These are phyloP conservation scores for Jatropha curcas DNA, from an alignment of 345 rosid genomes.

Conservation along the genomic window DNA sequence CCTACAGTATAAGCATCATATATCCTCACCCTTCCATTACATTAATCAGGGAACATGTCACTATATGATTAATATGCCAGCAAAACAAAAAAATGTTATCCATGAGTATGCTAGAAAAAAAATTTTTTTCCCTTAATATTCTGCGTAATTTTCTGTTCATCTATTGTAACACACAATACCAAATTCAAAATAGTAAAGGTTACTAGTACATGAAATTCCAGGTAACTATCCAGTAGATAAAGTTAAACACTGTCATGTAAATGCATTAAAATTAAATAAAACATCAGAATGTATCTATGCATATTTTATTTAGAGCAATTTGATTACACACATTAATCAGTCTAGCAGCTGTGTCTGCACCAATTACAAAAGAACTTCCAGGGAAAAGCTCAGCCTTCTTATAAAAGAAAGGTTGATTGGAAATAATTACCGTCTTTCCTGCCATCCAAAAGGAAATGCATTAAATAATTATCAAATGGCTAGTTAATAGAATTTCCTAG, in stretches of 20 bases:
- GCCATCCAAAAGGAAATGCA: slow-evolving; percentile 33
- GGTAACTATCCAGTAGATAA: not conserved
- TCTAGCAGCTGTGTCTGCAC: slow-evolving; percentile 89
- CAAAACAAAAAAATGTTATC: not conserved
- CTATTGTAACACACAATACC: too few relatives aligned
- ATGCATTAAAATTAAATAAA: not conserved
- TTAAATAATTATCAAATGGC: slow-evolving; percentile 1
- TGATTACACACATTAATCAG: slow-evolving; percentile 64
- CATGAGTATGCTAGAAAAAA: not conserved
- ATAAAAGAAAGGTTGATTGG: slow-evolving; percentile 92
- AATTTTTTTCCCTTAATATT: not conserved
- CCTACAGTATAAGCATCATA: slow-evolving; percentile 1
- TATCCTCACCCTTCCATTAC: not conserved
- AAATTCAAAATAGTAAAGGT: not conserved
- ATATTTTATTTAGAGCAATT: slow-evolving; percentile 7
- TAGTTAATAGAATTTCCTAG: not conserved
- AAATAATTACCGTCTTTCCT: slow-evolving; percentile 84
- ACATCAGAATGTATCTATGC: slow-evolving; percentile 3
- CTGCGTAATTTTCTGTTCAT: not conserved
- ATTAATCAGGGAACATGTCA: not conserved
- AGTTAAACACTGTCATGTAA: not conserved
- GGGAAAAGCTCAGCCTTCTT: slow-evolving; percentile 95
- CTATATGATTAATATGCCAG: not conserved
- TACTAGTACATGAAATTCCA: not conserved
- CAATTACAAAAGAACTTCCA: slow-evolving; percentile 90